Percentiles rank a stretch among this genome's conserved stretches.
Conservation (phyloP, 73 alveolate species). For the Symbiodinium natans region DNA sequence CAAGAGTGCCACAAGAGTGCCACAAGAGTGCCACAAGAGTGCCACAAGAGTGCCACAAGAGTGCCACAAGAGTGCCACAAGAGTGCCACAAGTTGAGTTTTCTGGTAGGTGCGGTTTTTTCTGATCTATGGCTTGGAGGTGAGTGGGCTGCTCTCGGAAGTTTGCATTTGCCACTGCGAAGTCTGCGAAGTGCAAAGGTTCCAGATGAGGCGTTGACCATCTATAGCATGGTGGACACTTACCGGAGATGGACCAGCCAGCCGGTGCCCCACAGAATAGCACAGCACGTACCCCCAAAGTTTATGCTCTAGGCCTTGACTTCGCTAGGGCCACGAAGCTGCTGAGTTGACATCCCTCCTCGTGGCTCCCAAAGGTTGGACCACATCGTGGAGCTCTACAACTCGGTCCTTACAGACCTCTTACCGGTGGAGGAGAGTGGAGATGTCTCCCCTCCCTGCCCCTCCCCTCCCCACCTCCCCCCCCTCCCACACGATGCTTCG, state of each 20-base stretch:
- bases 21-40: no score
- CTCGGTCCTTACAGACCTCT: conserved; percentile 98
- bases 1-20: no score
- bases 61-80: no score
- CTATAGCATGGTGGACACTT: conserved; percentile 70
- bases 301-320: neutral
- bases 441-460: no score
- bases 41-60: no score
- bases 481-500: neutral
- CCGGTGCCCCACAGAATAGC: neutral
- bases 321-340: no score
- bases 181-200: neutral
- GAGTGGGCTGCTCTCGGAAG: neutral
- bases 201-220: conserved; percentile 58
- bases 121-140: conserved; percentile 97
- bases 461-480: no score
- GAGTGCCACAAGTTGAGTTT: no score
- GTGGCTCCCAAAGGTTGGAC: conserved; percentile 30
- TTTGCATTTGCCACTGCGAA: neutral
- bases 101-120: conserved; percentile 96
- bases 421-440: conserved; percentile 98
- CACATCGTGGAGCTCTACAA: conserved; percentile 97
- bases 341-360: no score
- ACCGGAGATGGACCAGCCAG: conserved; percentile 92
- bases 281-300: neutral